Percentiles rank a stretch among this genome's conserved stretches.
Conservation (phyloP, 345 rosid genomes). For the Isatis tinctoria region DNA sequence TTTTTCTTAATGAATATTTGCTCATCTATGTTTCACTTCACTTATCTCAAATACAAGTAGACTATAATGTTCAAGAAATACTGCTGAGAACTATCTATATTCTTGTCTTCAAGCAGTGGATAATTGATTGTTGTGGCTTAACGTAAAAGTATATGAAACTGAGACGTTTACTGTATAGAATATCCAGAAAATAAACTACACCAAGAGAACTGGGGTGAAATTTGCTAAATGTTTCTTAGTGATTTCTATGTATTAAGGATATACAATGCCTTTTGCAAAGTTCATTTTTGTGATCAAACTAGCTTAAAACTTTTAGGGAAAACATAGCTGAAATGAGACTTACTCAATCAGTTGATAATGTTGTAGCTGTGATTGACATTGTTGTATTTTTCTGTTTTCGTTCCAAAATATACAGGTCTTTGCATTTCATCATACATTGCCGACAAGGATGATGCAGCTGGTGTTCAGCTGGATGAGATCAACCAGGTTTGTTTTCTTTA, state of each 20-base stretch:
- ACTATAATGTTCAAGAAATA: constrained; percentile 2
- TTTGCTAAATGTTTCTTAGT: neutral
- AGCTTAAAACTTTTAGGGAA: neutral
- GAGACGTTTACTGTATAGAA: neutral
- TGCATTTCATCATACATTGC: constrained; percentile 68
- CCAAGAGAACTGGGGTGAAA: neutral
- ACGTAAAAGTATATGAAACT: neutral
- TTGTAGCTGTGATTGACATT: neutral
- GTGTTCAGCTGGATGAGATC: constrained; percentile 60
- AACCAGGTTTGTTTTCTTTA: constrained; percentile 47
- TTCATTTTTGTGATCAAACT: neutral
- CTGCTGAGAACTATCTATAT: neutral
- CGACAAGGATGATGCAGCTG: constrained; percentile 34
- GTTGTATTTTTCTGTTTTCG: neutral
- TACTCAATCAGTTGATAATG: neutral
- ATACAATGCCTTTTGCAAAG: neutral
- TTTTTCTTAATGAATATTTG: neutral
- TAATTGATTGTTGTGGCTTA: constrained; percentile 1
- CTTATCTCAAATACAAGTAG: neutral
- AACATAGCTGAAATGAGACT: neutral
- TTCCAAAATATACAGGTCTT: constrained; percentile 44
- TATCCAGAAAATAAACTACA: neutral
- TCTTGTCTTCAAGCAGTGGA: too few species aligned
- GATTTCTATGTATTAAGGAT: neutral
- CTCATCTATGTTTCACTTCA: neutral